Base-by-base conservation (phyloP, 306 rosid genomes). In the Amphicarpaea edgeworthii region DNA sequence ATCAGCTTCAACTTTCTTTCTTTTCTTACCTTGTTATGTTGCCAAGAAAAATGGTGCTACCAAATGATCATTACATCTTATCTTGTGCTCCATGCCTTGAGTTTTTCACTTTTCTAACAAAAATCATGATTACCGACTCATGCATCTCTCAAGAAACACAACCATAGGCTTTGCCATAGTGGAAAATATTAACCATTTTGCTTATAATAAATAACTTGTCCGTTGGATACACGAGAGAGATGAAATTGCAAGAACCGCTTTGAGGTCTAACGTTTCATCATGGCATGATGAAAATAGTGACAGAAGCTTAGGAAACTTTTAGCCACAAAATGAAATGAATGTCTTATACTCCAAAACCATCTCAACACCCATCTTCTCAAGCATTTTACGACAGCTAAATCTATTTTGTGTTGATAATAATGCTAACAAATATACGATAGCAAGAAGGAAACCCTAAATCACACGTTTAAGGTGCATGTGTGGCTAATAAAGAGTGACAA, bases 261-360 rank as follows among this genome's bases (percentile, higher is more conserved):
- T 62, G 28, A 16, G 78, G 60, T 83, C 79, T 28, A 75, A 47
- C 46, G 55, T 69, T 68, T 75, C 75, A 78, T 75, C 71, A 79
- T 75, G 73, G 7, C 61, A 65, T 43, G 43, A n/a, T n/a, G n/a
- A n/a, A n/a, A 54, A 20, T 24, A 64, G 8, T 49, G 68, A 47
- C 66, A 51, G 12, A 3, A 53, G 43, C 26, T 57, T 21, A 38
- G 47, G 73, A 70, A 68, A 62, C 57, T 58, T 67, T 40, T 58
- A 46, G 82, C 68, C 65, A 60, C 23, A 47, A 40, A 75, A 79
- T 54, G 42, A 40, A 47, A 77, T 72, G 78, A 47, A 77, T 72
- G 78, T 30, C 76, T 72, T 76, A 19, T 65, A 85, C 84, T 70
- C 77, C 86, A 79, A 77, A 79, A 28, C 54, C 70, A 70, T 49